Base-by-base conservation (phyloP, 2,329 filamentous ascomycete species). In the Colletotrichum cereale region DNA sequence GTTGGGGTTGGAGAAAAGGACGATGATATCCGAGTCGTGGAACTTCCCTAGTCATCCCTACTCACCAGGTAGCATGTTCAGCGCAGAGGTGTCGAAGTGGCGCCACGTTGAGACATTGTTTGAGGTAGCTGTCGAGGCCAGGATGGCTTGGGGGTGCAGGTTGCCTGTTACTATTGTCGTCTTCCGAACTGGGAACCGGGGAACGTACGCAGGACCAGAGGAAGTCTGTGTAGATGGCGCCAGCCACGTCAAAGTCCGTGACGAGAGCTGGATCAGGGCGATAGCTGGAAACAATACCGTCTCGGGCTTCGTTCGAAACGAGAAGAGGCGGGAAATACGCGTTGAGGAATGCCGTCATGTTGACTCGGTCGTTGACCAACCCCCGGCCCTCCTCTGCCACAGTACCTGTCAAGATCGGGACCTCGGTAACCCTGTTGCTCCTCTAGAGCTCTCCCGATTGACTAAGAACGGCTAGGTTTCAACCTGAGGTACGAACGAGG, bases 211-310 rank as follows among this genome's bases (percentile, higher is more conserved):
- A 78, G 60, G 77, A 74, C 73, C 73, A 77, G 14, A 76, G 14
- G n/a, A 73, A 77, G 34, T 79, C 78, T 2, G 76, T 79, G 10
- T 75, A 75, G 5, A 79, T 77, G 14, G 75, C 75, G 1, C 76
- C 60, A 1, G 75, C 75, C 11, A 77, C 14, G 10, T 79, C 78
- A 72, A 78, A 79, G 3, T 77, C 72, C 3, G 62, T 72, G 34
- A 65, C 36, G 12, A 77, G 11, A 14, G 44, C 34, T 1, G 67
- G 24, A 26, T 74, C 69, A 1, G 38, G 65, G 16, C 53, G 66
- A 38, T 79, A 79, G 5, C 65, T 57, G 2, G 68, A 57, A 0
- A 78, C 12, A 5, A 79, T 76, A 0, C 1, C 21, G 6, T 73
- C 42, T 18, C 40, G n/a, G 3, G 38, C 52, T 12, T 68, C 64